A percentile compares a stretch with the other conserved stretches of the same genome.
These are phyloP conservation scores for Naganishia onofrii DNA, from an alignment of 768 basidiomycete species.

Conservation along the genomic window DNA sequence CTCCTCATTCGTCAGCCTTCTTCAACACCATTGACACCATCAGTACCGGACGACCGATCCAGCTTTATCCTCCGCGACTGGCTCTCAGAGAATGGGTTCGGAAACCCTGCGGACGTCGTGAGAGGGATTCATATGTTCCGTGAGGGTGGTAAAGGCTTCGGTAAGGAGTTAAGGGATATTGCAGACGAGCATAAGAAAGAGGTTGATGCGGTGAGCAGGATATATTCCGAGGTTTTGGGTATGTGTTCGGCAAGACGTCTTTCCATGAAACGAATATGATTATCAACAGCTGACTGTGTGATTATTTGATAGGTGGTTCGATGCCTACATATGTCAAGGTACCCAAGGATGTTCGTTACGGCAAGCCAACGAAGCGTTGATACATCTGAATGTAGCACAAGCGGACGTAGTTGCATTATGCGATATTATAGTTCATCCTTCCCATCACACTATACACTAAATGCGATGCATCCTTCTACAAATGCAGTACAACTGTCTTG, in stretches of 20 bases:
- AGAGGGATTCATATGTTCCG: slow-evolving; percentile 29
- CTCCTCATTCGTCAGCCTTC: slow-evolving; percentile 71
- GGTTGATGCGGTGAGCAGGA: slow-evolving; percentile 52
- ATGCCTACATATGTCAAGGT: slow-evolving; percentile 38
- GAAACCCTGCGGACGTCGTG: slow-evolving; percentile 11
- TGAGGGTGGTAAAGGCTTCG: slow-evolving; percentile 32
- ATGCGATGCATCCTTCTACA: slow-evolving; percentile 2
- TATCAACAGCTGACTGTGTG: slow-evolving; percentile 18
- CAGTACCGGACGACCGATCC: slow-evolving; percentile 21
- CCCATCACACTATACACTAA: neutral
- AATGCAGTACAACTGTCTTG: neutral
- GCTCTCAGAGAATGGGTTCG: slow-evolving; percentile 29
- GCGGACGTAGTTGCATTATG: slow-evolving; percentile 27
- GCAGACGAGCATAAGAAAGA: slow-evolving; percentile 31
- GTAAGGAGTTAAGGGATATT: slow-evolving; percentile 28
- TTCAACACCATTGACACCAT: neutral
- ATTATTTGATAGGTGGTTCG: slow-evolving; percentile 28
- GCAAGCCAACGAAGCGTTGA: slow-evolving; percentile 33
- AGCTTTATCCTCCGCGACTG: slow-evolving; percentile 31
- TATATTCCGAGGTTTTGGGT: slow-evolving; percentile 70
- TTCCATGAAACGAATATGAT: slow-evolving; percentile 25
- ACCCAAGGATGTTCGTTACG: slow-evolving; percentile 39
- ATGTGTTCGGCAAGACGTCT: slow-evolving; percentile 54
- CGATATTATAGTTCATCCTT: slow-evolving; percentile 7
- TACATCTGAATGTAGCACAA: neutral